phyloP scores from a whole-genome alignment of 169 alveolate species.

The Plasmodium fragile region DNA sequence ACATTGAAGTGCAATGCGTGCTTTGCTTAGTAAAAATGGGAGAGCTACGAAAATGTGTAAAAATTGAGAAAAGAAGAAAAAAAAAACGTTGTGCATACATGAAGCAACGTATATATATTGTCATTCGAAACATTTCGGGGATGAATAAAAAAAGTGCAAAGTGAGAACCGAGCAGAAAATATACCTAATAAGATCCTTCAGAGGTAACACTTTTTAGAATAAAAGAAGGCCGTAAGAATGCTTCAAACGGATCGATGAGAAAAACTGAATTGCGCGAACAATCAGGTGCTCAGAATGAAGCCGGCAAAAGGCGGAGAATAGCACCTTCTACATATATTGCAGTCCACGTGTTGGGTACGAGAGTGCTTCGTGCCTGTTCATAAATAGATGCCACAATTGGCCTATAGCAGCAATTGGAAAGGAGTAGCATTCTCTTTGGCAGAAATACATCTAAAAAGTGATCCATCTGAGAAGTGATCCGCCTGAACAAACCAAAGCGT shows the following conservation, averaged over 20 bases:
- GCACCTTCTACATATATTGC: not conserved
- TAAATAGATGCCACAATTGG: not conserved
- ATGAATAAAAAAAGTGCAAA: not conserved
- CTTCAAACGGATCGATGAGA: not conserved
- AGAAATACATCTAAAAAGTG: not conserved
- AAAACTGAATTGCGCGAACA: not conserved
- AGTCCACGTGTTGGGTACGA: not conserved
- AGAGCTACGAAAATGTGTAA: not conserved
- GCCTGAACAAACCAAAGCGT: not conserved
- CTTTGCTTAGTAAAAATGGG: not conserved
- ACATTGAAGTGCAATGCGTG: not conserved
- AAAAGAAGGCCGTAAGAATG: not conserved
- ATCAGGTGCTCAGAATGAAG: not conserved
- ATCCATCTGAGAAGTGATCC: not conserved
- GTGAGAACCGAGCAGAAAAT: not conserved
- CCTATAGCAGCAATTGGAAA: not conserved
- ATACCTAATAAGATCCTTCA: not conserved
- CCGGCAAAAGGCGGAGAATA: not conserved
- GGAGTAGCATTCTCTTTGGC: not conserved
- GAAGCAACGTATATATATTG: not conserved
- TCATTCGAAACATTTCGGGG: slow-evolving; percentile 5
- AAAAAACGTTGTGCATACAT: not conserved
- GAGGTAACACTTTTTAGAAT: not conserved
- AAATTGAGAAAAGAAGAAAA: not conserved
- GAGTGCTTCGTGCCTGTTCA: not conserved